A percentile compares a stretch with the other conserved stretches of the same genome.
Conservation (phyloP, 805 yeast species). For the Zygosaccharomyces bisporus region DNA sequence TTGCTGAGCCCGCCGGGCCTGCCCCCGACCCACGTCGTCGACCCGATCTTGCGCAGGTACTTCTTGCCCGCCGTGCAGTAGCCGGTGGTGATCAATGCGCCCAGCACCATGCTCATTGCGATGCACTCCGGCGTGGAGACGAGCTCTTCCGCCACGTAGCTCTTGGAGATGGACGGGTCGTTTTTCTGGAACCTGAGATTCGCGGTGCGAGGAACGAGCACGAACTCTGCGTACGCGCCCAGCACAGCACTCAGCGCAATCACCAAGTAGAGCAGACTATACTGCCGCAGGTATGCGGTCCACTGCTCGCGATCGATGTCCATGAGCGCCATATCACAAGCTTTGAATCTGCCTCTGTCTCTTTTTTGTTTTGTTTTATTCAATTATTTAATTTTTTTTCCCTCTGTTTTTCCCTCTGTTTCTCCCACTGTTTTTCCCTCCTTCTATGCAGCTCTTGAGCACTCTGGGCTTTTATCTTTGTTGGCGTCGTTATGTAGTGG, state of each 20-base stretch:
- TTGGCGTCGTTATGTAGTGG: too few relatives aligned
- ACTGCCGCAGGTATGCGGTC: constrained; percentile 12
- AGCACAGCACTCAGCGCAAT: constrained; percentile 15
- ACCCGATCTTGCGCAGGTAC: constrained; percentile 7
- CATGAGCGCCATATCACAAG: too few relatives aligned
- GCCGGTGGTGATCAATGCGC: constrained; percentile 13
- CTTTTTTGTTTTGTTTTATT: background rate
- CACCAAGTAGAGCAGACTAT: constrained; percentile 15
- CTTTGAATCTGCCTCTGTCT: too few relatives aligned
- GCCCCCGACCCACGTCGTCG: constrained; percentile 10
- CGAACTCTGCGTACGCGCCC: constrained; percentile 17
- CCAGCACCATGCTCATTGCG: constrained; percentile 17
- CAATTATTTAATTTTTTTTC: background rate
- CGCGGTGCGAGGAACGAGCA: constrained; percentile 18
- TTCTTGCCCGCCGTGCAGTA: constrained; percentile 19
- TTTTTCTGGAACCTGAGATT: constrained; percentile 14
- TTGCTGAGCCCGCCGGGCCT: constrained; percentile 22
- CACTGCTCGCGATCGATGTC: constrained; percentile 2
- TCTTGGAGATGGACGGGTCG: constrained; percentile 20
- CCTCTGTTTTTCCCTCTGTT: too few relatives aligned
- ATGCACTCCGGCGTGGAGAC: constrained; percentile 24
- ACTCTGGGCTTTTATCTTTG: too few relatives aligned
- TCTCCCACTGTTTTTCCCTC: too few relatives aligned
- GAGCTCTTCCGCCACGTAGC: constrained; percentile 22
- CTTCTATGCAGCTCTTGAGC: too few relatives aligned